These are phyloP conservation scores for Wickerhamiella azymoides DNA, from an alignment of 805 yeast genomes.

Conservation along the genomic window DNA sequence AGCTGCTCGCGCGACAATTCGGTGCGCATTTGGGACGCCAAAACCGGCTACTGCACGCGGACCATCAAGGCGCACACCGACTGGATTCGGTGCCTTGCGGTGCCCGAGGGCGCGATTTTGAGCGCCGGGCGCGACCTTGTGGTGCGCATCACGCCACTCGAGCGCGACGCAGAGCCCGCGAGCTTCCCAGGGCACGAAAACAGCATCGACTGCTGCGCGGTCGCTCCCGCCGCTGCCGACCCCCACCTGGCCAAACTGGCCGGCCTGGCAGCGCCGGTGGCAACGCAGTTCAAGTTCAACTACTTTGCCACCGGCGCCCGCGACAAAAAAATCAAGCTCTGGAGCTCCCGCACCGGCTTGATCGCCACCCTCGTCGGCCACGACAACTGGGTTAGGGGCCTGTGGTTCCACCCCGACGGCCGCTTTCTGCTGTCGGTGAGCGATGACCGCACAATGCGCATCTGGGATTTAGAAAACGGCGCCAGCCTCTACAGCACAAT, in stretches of 20 bases:
- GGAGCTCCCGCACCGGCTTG: slow-evolving; percentile 56
- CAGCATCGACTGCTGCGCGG: slow-evolving; percentile 60
- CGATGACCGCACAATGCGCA: slow-evolving; percentile 61
- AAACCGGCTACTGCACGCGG: slow-evolving; percentile 49
- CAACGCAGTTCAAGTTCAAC: slow-evolving; percentile 24
- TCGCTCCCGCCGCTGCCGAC: slow-evolving; percentile 45
- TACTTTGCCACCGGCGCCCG: slow-evolving; percentile 70
- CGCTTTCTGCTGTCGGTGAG: slow-evolving; percentile 53
- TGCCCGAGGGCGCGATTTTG: slow-evolving; percentile 7
- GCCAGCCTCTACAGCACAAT: slow-evolving; percentile 38
- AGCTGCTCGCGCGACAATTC: slow-evolving; percentile 87
- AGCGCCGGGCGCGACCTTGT: slow-evolving; percentile 15
- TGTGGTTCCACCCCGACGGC: slow-evolving; percentile 65
- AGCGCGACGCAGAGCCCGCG: slow-evolving; percentile 53
- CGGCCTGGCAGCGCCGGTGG: slow-evolving; percentile 23
- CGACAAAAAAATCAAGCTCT: slow-evolving; percentile 57
- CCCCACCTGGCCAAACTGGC: slow-evolving; percentile 35
- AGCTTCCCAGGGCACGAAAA: slow-evolving; percentile 66
- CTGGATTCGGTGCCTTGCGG: slow-evolving; percentile 66
- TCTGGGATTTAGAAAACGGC: slow-evolving; percentile 54
- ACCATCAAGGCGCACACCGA: slow-evolving; percentile 71
- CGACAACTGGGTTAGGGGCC: slow-evolving; percentile 69
- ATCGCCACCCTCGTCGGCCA: slow-evolving; percentile 56
- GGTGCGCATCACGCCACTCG: slow-evolving; percentile 5
- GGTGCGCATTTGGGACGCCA: slow-evolving; percentile 61